Evolutionary conservation across 352 stramenopile genomes (phyloP), one percentile per base, ranked within the genome.

Genomic region (Phytopythium sindhum): DNA sequence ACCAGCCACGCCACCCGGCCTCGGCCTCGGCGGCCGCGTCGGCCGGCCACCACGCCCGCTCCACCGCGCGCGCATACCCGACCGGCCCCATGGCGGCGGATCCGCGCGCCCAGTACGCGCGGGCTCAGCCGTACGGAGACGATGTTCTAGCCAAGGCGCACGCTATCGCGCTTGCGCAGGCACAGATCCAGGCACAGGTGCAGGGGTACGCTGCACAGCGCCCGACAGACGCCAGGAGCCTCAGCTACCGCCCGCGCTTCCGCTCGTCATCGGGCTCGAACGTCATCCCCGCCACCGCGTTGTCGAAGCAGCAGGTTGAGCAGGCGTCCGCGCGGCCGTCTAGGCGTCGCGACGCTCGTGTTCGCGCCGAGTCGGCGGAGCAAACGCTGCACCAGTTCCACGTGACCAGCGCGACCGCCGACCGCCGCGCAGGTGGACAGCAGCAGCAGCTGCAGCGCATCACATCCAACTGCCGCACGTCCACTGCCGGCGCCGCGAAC

Each of bases 131-230:
- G 39, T 42, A 26, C 35, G 55, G 21, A 14, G 51, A 74, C 24
- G 73, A 80, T 48, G 61, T 73, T 17, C 41, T 70, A 17, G 61
- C 61, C 14, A 68, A 63, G 19, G 70, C 70, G 11, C 66, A 74
- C 19, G 66, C 67, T 37, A 69, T 77, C 58, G 70, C 70, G 12
- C 50, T 53, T 9, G 64, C 66, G 23, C 69, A 77, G 55, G 45
- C 61, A 23, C 72, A 85, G 52, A 68, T 73, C 54, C 69, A 75
- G 60, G 69, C 69, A 61, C 72, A 79, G 69, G 64, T 75, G 44
- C 69, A 77, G 56, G 63, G 63, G 17, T 84, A 76, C 61, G 39
- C 71, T 2, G n/a, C 66, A 19, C 35, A 61, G 55, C 55, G 24
- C 31, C 23, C 23, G 37, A 39, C 37, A 21, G 23, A 7, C 21